Evolutionary conservation across 225 moss, liverwort and hornwort species (phyloP).

Genomic region (Physcomitrellopsis africana): DNA sequence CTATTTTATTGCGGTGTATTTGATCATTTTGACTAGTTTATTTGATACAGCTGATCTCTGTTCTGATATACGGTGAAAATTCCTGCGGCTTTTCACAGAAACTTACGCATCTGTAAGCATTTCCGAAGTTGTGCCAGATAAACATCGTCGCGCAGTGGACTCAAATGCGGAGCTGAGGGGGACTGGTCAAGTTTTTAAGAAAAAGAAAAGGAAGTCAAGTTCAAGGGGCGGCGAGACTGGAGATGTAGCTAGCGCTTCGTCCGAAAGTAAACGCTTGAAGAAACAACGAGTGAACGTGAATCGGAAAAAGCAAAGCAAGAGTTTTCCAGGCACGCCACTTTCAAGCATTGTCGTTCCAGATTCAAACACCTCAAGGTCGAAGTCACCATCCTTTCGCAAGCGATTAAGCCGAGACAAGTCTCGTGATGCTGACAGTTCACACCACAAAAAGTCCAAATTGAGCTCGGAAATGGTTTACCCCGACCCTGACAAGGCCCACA

Average conservation of each 20-base stretch:
- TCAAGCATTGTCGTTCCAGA: conserved; percentile 14
- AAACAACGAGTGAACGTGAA: conserved; percentile 17
- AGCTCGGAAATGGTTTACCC: conserved; percentile 9
- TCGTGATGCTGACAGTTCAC: conserved; percentile 25
- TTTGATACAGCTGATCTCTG: conserved; percentile 4
- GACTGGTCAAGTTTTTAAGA: conserved; percentile 23
- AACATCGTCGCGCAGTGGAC: conserved; percentile 29
- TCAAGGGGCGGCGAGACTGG: conserved; percentile 10
- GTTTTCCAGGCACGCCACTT: conserved; percentile 22
- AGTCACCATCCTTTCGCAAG: conserved; percentile 36
- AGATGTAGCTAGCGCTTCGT: conserved; percentile 12
- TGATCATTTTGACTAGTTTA: neutral
- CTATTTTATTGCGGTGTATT: neutral
- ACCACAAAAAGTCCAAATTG: conserved; percentile 42
- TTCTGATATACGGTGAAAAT: neutral
- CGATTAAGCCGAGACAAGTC: conserved; percentile 36
- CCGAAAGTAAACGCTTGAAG: conserved; percentile 43
- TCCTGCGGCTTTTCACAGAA: conserved; percentile 31
- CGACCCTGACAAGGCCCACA: conserved; percentile 30
- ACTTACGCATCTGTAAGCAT: conserved; percentile 23
- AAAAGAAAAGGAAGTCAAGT: conserved; percentile 36
- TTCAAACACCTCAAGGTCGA: conserved; percentile 12
- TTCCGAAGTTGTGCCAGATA: conserved; percentile 26
- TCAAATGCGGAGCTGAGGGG: neutral
- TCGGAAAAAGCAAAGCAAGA: conserved; percentile 8